Evolutionary conservation across 2,329 filamentous ascomycete species (phyloP), one percentile per base, ranked within the genome.

Genomic region (Fusarium chuoi): DNA sequence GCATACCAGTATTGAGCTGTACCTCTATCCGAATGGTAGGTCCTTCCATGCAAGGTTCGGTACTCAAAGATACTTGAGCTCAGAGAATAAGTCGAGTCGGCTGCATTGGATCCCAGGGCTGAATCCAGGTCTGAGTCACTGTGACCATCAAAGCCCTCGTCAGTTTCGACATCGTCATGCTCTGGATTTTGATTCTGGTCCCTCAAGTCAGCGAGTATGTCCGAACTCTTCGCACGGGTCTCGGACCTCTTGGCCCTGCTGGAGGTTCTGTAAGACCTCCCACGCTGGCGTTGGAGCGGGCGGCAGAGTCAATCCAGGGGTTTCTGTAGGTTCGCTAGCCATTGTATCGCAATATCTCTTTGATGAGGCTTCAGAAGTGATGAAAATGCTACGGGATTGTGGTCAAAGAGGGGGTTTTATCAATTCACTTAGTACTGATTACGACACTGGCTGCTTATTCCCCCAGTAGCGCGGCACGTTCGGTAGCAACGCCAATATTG

Each of bases 31-130:
- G 65, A 68, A n/a, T 68, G 65, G 11, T 68, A 68, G 6, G 65
- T 68, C 5, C 65, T 59, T 0, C 65, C 62, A 24, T 68, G 65
- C 4, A 68, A 9, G 5, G 65, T 68, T 30, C 65, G 46, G 7
- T 68, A 68, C 10, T 52, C 62, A 12, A 54, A 60, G 14, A 68
- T 66, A 13, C 65, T 68, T 7, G 65, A 68, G 22, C 30, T 60
- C 3, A 68, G 46, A 9, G 65, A 68, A 14, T 60, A 54, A 3
- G 65, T 68, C 1, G 65, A 68, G 42, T 68, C 65, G 11, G 46
- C 65, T 3, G 48, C 7, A 17, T 60, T 66, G 7, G 65, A 68
- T 7, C 65, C 65, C 17, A 68, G 22, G 20, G 65, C 65, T 9
- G 65, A 68, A 24, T 68, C 65, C 1, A 65, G 5, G 30, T 68